Evolutionary conservation across 768 basidiomycete species (phyloP).

Genomic region (Leccinum longicurvipes): DNA sequence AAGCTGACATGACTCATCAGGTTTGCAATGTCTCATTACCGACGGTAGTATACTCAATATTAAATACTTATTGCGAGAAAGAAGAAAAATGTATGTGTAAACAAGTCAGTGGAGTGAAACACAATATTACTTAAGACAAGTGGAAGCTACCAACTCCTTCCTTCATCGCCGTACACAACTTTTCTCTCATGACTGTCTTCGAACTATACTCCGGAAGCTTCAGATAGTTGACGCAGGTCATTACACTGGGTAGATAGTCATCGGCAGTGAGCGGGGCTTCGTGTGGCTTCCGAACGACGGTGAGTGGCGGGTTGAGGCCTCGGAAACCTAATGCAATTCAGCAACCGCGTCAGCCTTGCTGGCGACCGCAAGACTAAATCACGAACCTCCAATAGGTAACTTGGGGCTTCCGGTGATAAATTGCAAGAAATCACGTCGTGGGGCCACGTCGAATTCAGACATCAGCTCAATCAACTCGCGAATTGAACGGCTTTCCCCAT

Average conservation of each 20-base stretch:
- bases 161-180: conserved; percentile 78
- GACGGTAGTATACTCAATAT: not conserved
- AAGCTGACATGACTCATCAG: conserved; percentile 8
- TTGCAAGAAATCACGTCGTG: conserved; percentile 86
- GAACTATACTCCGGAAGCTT: conserved; percentile 95
- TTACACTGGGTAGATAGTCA: conserved; percentile 94
- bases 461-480: conserved; percentile 85
- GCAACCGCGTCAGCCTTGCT: not conserved
- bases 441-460: conserved; percentile 68
- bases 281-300: conserved; percentile 95
- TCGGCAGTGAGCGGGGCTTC: conserved; percentile 88
- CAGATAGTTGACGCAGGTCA: conserved; percentile 98
- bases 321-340: conserved; percentile 68
- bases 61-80: conserved; percentile 4
- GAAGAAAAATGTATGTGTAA: conserved; percentile 14
- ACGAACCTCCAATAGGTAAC: conserved; percentile 88
- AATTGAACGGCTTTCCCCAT: conserved; percentile 89
- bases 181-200: conserved; percentile 79
- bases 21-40: not conserved
- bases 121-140: conserved; percentile 61
- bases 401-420: conserved; percentile 98
- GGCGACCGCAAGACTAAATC: not conserved
- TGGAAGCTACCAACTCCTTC: conserved; percentile 98
- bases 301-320: conserved; percentile 88
- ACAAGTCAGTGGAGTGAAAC: conserved; percentile 19